Base-by-base conservation (phyloP, 1,284 basidiomycete genomes). In the Moniliella sp. region DNA sequence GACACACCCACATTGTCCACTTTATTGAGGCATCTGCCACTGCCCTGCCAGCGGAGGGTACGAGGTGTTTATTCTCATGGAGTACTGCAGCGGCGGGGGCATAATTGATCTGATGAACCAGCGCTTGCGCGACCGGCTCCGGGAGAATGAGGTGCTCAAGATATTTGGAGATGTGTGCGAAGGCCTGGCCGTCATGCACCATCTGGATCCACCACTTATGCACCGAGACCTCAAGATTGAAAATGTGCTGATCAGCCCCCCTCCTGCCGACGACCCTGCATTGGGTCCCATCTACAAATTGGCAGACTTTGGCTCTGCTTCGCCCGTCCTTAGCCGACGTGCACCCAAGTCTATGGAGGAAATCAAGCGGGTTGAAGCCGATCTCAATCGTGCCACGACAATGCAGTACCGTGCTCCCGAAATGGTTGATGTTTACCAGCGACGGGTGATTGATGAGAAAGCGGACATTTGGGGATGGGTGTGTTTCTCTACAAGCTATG, bases 51-150 rank as follows among this genome's bases (percentile, higher is more conserved):
- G 19, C 10, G 77, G 76, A 51, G 81, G 81, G 28, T 84, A 78
- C 60, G 91, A 97, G 62, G 86, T 97, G 28, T 94, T 93, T 62
- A 97, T 99, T 57, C 70, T 99, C 39, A 99, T 99, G 91, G 91
- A 99, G 62, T 93, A 76, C 62, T 93, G 84, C 60, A 51, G 71
- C 5, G 75, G 71, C 27, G 91, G 91, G 15, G 91, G 91, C 25
- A 91, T 97, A 49, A 94, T 99, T 62, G 91, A 97, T 64, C 81
- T 97, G 73, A 81, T 99, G 76, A 99, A 99, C 63, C 75, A 84
- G 46, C 72, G 88, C 30, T 69, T 97, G 25, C 73, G 86, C 31
- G 82, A 94, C 61, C 73, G 91, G 15, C 68, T 97, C 28, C 81
- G 80, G 2, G 91, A 97, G 63, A 70, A 74, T 16, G 91, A 99